Evolutionary conservation across 1,139 yeast genomes (phyloP), one percentile per base, ranked within the genome.

Genomic region (Saccharomyces hybrid): DNA sequence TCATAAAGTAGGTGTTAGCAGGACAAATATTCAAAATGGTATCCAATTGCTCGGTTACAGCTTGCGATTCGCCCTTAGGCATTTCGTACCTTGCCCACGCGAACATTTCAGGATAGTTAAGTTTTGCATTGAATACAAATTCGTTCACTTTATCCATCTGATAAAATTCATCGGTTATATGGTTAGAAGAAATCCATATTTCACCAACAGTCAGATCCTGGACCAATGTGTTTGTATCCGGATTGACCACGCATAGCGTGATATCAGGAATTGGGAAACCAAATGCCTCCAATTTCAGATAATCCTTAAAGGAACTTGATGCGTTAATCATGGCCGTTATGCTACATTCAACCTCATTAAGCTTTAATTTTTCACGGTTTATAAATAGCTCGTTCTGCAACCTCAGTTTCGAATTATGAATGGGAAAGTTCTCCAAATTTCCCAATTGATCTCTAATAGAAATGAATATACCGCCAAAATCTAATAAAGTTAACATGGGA

Each of bases 201-300:
- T 93, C 99, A 24, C 99, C 99, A n/a, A 95, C 86, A 60, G 87
- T 91, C 62, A 88, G 88, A 59, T 87, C 80, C 5, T 98, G 98
- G 1, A 97, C 97, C 2, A 96, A 93, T 61, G 83, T 77, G 47
- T 81, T 71, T 34, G 68, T 65, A 60, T 95, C 99, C 0, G 99
- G 98, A 66, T 95, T 90, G 0, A 93, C 98, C 38, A 93, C 83
- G 0, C 98, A 97, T 48, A 93, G 71, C 0, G 96, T 88, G 0
- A 97, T 93, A 72, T 91, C 97, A 0, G 97, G 97, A 2, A 93
- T 71, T 0, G 99, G 99, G 64, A 78, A 89, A 0, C 99, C 99
- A 75, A 93, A 93, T 0, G 97, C 86, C 49, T 95, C 96, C 0
- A 93, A 86, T 52, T 96, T 74, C 48, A 90, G 74, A 55, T 75